A percentile compares a stretch with the other conserved stretches of the same genome.
These are phyloP conservation scores for Tolypocladium ovalisporum DNA, from an alignment of 2,329 filamentous ascomycete genomes.

Conservation along the genomic window DNA sequence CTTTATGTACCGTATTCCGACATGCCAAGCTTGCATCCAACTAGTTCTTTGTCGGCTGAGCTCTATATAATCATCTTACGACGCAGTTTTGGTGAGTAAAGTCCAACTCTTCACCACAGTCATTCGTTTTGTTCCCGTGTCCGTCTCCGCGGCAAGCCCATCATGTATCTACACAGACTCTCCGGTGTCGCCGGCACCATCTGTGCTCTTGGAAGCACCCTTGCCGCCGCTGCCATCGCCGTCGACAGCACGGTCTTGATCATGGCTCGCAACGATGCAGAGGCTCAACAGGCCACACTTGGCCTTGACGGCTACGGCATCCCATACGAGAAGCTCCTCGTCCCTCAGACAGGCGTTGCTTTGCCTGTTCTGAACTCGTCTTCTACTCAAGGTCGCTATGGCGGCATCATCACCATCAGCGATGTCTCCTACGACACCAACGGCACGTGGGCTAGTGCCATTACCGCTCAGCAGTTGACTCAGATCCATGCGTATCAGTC, in stretches of 20 bases:
- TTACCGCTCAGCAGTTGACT: slow-evolving; percentile 45
- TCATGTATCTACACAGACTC: not conserved
- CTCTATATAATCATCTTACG: not conserved
- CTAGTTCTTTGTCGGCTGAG: not conserved
- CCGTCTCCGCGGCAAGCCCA: not conserved
- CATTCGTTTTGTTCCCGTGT: not conserved
- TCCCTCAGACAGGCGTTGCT: slow-evolving; percentile 38
- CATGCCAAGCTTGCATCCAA: not conserved
- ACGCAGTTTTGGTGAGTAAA: not conserved
- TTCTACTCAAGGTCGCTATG: slow-evolving; percentile 41
- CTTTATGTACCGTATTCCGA: not conserved
- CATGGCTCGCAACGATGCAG: slow-evolving; percentile 38
- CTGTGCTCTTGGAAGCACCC: not conserved
- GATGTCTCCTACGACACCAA: slow-evolving; percentile 45
- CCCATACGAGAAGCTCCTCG: slow-evolving; percentile 41
- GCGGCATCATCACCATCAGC: slow-evolving; percentile 43
- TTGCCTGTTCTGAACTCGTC: slow-evolving; percentile 42
- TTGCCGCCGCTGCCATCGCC: slow-evolving; percentile 5
- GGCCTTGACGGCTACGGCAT: slow-evolving; percentile 52
- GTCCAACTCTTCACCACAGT: not conserved
- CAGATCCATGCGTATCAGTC: slow-evolving; percentile 46
- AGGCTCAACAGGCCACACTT: slow-evolving; percentile 35
- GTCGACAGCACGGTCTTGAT: slow-evolving; percentile 40
- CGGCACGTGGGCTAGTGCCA: slow-evolving; percentile 34
- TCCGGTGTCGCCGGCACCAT: not conserved